phyloP scores from a whole-genome alignment of 768 basidiomycete genomes.

The Suillus occidentalis region DNA sequence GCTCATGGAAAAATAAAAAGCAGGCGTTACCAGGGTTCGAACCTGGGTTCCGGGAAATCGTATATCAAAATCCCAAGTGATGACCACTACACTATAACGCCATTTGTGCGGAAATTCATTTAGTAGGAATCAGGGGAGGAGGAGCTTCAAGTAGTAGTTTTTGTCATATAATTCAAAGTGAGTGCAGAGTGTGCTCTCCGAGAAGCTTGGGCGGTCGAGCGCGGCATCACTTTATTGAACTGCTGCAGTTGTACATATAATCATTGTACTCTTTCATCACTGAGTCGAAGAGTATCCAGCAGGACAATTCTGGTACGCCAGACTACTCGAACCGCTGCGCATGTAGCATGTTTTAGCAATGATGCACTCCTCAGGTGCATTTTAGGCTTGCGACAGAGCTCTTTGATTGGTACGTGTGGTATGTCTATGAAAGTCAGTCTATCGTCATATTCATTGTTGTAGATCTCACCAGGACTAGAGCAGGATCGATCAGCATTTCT shows the following conservation, averaged over 20 bases:
- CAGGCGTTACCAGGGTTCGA: slow-evolving; percentile 39
- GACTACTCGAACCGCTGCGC: slow-evolving; percentile 61
- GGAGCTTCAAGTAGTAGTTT: not conserved
- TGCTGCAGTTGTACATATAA: not conserved
- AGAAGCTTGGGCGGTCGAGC: not conserved
- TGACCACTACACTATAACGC: slow-evolving; percentile 42
- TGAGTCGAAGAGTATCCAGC: slow-evolving; percentile 62
- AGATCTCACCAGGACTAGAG: slow-evolving; percentile 22
- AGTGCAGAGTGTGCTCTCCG: no score
- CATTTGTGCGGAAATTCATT: not conserved
- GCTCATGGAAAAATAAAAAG: not conserved
- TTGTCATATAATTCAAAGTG: not conserved
- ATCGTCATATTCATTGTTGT: not conserved
- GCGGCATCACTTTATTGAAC: not conserved
- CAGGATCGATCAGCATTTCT: slow-evolving; percentile 26
- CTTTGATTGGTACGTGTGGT: slow-evolving; percentile 72
- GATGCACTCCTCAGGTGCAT: slow-evolving; percentile 58
- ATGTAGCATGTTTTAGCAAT: slow-evolving; percentile 71
- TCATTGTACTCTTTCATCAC: slow-evolving; percentile 14
- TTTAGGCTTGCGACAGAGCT: slow-evolving; percentile 47
- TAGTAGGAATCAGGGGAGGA: not conserved
- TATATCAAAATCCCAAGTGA: slow-evolving; percentile 39
- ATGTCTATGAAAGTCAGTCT: slow-evolving; percentile 39
- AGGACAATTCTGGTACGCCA: slow-evolving; percentile 60
- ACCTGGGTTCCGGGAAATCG: slow-evolving; percentile 36